Conservation (phyloP, 164 flowering plant species). For the Magnolia sinica region DNA sequence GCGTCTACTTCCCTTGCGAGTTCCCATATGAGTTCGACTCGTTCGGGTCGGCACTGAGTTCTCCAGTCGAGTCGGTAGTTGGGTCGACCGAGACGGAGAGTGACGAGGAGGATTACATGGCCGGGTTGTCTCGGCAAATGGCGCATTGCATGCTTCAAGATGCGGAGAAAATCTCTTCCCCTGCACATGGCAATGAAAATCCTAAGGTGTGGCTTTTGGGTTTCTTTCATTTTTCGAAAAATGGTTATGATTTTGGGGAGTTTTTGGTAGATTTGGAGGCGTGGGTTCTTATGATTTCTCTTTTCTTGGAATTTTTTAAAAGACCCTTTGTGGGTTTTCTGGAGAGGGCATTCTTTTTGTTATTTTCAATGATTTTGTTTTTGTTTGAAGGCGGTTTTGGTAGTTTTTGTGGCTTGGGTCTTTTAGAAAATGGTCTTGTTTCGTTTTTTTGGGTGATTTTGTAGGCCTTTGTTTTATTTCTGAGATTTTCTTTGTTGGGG, state of each 20-base stretch:
- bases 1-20: constrained; percentile 35
- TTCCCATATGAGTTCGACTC: constrained; percentile 46
- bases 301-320: not conserved
- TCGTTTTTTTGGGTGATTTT: not conserved
- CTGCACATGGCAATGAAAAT: constrained; percentile 17
- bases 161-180: constrained; percentile 21
- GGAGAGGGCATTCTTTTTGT: no score
- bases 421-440: not conserved
- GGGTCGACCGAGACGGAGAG: constrained; percentile 32
- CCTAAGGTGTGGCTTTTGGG: constrained; percentile 27
- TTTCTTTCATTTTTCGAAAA: not conserved
- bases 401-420: not conserved
- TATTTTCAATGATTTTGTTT: constrained; percentile 3
- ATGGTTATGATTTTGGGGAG: no score
- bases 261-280: not conserved
- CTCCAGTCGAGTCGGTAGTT: constrained; percentile 27
- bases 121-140: constrained; percentile 49
- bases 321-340: not conserved
- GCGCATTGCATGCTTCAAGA: constrained; percentile 46
- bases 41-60: constrained; percentile 35
- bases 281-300: not conserved
- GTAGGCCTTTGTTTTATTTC: not conserved
- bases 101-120: constrained; percentile 35
- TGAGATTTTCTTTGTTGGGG: not conserved
- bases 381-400: not conserved